Conservation (phyloP, 192 early-diverging fungal species). For the Podila clonocystis region DNA sequence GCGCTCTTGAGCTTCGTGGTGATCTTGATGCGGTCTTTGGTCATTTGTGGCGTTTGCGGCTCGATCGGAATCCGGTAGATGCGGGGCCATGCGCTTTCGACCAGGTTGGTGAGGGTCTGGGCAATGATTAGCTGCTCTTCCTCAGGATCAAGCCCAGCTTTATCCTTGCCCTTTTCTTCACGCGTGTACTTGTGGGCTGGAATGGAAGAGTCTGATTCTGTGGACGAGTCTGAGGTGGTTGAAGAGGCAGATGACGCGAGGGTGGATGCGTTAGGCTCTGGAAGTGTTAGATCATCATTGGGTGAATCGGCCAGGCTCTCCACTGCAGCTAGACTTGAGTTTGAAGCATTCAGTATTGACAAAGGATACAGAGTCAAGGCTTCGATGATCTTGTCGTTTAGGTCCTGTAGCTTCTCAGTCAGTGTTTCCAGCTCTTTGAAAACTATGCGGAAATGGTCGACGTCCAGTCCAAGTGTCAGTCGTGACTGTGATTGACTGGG, state of each 20-base stretch:
- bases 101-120: background rate
- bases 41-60: background rate
- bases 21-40: background rate
- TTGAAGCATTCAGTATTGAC: background rate
- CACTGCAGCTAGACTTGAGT: background rate
- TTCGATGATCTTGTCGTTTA: conserved; percentile 37
- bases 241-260: background rate
- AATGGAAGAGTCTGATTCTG: background rate
- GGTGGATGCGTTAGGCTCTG: background rate
- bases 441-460: conserved; percentile 12
- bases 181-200: background rate
- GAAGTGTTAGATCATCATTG: background rate
- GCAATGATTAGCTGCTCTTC: background rate
- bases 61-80: background rate
- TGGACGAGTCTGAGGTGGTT: background rate
- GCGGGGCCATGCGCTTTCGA: background rate
- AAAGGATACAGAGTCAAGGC: conserved; percentile 14
- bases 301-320: background rate
- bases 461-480: conserved; percentile 3
- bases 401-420: conserved; percentile 15
- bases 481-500: background rate
- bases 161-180: background rate
- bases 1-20: background rate
- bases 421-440: conserved; percentile 12
- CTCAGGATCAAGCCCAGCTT: background rate